These are phyloP conservation scores for Leptographium lundbergii DNA, from an alignment of 2,329 filamentous ascomycete genomes.

Conservation along the genomic window DNA sequence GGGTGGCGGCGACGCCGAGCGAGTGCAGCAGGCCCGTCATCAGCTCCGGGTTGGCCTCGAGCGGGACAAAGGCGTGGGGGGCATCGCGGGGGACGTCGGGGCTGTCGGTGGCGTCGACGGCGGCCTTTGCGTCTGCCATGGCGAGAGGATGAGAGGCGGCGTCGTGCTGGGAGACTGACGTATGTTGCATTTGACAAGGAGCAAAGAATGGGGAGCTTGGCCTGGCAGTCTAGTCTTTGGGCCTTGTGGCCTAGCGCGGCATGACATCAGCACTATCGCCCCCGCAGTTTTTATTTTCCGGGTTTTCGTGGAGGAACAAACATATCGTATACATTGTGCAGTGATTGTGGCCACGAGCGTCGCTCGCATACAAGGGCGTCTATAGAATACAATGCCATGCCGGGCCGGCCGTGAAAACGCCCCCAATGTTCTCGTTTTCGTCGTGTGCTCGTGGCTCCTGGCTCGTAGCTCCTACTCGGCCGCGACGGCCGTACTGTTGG, in stretches of 20 bases:
- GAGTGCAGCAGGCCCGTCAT: constrained; percentile 74
- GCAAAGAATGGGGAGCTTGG: not conserved
- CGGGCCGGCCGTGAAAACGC: too few species aligned
- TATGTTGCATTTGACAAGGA: not conserved
- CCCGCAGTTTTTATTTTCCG: too few species aligned
- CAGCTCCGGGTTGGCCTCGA: constrained; percentile 71
- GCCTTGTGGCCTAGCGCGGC: not conserved
- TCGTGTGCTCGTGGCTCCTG: not conserved
- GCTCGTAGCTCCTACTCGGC: not conserved
- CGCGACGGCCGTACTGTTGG: not conserved
- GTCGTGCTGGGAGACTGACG: not conserved
- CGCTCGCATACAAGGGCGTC: too few species aligned
- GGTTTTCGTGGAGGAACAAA: too few species aligned
- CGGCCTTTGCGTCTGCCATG: not conserved
- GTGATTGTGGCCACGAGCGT: too few species aligned
- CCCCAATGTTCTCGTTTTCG: too few species aligned
- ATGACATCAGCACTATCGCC: not conserved
- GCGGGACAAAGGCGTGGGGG: constrained; percentile 38
- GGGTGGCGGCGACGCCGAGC: constrained; percentile 66
- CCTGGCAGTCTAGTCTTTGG: not conserved
- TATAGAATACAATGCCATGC: too few species aligned
- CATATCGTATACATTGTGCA: not conserved
- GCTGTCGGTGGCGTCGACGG: not conserved
- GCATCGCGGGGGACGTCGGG: not conserved
- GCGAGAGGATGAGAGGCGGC: not conserved